These are phyloP conservation scores for Spergularia bocconei DNA, from an alignment of 148 eudicot genomes.

Conservation along the genomic window DNA sequence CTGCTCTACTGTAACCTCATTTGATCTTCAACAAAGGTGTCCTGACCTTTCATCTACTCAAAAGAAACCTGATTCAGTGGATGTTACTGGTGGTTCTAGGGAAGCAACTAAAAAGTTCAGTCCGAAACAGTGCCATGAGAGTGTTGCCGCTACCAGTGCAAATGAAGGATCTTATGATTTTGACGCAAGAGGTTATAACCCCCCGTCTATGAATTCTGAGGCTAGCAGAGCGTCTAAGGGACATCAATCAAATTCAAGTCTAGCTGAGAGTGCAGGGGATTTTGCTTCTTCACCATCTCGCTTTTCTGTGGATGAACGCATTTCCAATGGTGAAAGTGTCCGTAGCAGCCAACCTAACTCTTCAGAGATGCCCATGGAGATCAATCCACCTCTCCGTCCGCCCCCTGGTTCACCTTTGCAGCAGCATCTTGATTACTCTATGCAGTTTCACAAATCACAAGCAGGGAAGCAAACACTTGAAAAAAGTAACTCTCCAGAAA, in stretches of 20 bases:
- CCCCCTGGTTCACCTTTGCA: constrained; percentile 41
- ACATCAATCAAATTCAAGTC: constrained; percentile 27
- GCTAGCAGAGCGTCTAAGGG: constrained; percentile 29
- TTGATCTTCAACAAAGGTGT: constrained; percentile 42
- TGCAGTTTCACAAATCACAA: constrained; percentile 20
- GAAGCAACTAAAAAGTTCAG: constrained; percentile 23
- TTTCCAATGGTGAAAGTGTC: constrained; percentile 29
- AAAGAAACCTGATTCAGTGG: constrained; percentile 21
- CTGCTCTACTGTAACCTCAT: constrained; percentile 47
- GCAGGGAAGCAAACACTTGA: constrained; percentile 34
- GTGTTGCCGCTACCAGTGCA: constrained; percentile 26
- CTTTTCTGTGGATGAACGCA: constrained; percentile 39
- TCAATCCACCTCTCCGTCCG: constrained; percentile 31
- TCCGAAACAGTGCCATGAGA: constrained; percentile 16
- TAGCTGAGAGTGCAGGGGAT: constrained; percentile 33
- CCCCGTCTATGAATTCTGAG: constrained; percentile 38
- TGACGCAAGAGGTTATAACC: constrained; percentile 37
- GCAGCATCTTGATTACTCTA: constrained; percentile 38
- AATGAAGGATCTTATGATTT: constrained; percentile 42
- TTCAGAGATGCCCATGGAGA: constrained; percentile 29
- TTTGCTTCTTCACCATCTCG: constrained; percentile 42
- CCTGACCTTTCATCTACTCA: constrained; percentile 25
- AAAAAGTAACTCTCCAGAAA: constrained; percentile 26
- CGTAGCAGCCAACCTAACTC: constrained; percentile 26
- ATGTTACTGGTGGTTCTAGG: constrained; percentile 18